Base-by-base conservation (phyloP, 805 yeast genomes). In the Spathaspora sp. region DNA sequence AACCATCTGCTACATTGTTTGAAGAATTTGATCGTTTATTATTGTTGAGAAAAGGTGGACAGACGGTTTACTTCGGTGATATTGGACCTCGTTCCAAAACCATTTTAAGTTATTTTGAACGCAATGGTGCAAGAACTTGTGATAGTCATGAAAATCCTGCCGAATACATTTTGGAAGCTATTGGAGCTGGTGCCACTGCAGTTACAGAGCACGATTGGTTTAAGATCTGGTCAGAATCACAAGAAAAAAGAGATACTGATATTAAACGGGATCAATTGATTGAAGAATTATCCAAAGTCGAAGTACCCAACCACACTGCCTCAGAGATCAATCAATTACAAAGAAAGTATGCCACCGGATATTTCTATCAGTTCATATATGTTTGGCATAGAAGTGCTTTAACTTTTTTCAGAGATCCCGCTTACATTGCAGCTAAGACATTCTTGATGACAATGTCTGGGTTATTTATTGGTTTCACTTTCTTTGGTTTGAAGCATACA, bases 111-210 rank as follows among this genome's bases (percentile, higher is more conserved):
- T 61, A 64, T 57, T 63, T 64, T 51, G 58, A 72, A 57, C 58
- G 60, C 47, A 59, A 71, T 53, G 76, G 75, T 6, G 70, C 74
- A n/a, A 79, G 84, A 53, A 75, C 78, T 49, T 87, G 94, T 72
- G 75, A 71, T 32, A 66, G 66, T 11, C 45, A 31, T 49, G 84
- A 84, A 44, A 65, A 64, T 46, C 69, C 70, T 1, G 66, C 70
- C 1, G 70, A 66, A 47, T 66, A 58, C 49, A 55, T 66, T 19
- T 62, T 66, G 53, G 70, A 66, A 55, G 82, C 82, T 52, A 84
- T 87, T 65, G 93, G 93, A 54, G 92, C 93, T 32, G 92, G 89
- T 63, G 90, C 93, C 2, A 85, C 89, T 28, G 85, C 89, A 2
- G 61, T 70, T 49, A 80, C 78, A 16, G 61, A 67, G 29, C 78